Evolutionary conservation across 129 eudicot genomes (phyloP).

Genomic region (Flaveria linearis): DNA sequence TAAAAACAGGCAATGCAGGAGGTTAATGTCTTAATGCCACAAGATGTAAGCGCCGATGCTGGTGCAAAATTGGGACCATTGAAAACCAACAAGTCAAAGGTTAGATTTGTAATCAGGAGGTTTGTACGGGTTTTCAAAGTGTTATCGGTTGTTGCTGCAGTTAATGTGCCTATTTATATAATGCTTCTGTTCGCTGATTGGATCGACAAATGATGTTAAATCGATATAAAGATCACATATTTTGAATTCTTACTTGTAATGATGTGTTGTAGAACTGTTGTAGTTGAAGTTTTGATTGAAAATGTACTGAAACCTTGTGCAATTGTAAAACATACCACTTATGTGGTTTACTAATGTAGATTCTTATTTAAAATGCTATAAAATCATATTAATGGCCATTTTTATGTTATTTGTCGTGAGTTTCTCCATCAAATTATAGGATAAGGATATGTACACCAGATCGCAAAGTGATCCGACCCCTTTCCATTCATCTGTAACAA

Average conservation of each 20-base stretch:
- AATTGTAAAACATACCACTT: neutral
- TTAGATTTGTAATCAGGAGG: constrained; percentile 51
- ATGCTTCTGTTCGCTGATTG: constrained; percentile 84
- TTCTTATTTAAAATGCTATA: neutral
- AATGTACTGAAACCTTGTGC: neutral
- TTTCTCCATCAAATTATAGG: neutral
- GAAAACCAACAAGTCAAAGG: constrained; percentile 51
- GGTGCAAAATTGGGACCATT: constrained; percentile 30
- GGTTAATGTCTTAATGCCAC: constrained; percentile 38
- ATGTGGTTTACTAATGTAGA: neutral
- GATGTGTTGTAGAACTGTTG: constrained; percentile 27
- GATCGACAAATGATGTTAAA: constrained; percentile 67
- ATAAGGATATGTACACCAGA: no score
- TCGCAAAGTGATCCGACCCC: no score
- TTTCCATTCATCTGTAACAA: no score
- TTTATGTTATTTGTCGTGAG: neutral
- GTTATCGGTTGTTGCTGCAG: constrained; percentile 64
- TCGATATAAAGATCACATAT: neutral
- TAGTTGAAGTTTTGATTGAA: constrained; percentile 5
- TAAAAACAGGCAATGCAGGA: constrained; percentile 57
- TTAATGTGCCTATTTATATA: constrained; percentile 85
- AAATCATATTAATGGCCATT: neutral
- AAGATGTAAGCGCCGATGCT: constrained; percentile 45
- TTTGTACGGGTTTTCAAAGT: constrained; percentile 49
- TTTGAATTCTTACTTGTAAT: neutral